Evolutionary conservation across 2,329 filamentous ascomycete genomes (phyloP).

Genomic region (Malbranchea cinnamomea): DNA sequence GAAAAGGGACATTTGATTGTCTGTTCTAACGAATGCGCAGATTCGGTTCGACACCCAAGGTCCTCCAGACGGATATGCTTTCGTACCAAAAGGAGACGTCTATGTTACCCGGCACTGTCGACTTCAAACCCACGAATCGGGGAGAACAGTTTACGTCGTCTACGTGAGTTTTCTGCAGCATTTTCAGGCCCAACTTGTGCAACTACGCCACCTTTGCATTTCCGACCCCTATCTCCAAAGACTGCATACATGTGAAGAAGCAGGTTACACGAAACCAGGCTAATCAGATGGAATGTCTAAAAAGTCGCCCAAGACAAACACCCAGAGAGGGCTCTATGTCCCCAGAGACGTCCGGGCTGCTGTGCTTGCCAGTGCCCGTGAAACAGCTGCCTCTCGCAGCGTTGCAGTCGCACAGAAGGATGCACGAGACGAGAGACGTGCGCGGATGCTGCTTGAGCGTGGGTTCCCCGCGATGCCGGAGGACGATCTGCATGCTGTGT

Average conservation of each 20-base stretch:
- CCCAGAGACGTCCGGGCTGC: slow-evolving; percentile 23
- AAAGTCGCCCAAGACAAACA: slow-evolving; percentile 18
- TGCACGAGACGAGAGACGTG: slow-evolving; percentile 15
- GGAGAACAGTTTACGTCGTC: slow-evolving; percentile 21
- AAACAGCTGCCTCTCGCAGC: slow-evolving; percentile 27
- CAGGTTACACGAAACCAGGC: too few species aligned
- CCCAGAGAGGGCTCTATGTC: slow-evolving; percentile 28
- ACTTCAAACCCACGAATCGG: slow-evolving; percentile 19
- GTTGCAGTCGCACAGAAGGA: slow-evolving; percentile 25
- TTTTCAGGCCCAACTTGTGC: too few species aligned
- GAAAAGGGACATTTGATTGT: too few species aligned
- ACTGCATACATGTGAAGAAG: too few species aligned
- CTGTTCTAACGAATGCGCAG: slow-evolving; percentile 12
- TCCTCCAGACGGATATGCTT: slow-evolving; percentile 20
- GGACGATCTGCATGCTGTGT: slow-evolving; percentile 16
- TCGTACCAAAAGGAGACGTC: slow-evolving; percentile 28
- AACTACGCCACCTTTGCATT: too few species aligned
- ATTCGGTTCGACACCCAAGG: slow-evolving; percentile 17
- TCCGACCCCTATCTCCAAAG: too few species aligned
- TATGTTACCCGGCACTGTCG: slow-evolving; percentile 31
- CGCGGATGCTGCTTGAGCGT: slow-evolving; percentile 14
- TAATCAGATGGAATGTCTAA: slow-evolving; percentile 2
- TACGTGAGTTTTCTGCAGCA: slow-evolving; percentile 18
- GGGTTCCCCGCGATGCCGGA: slow-evolving; percentile 27
- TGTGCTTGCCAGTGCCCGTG: slow-evolving; percentile 24